These are phyloP conservation scores for Asterionellopsis glacialis DNA, from an alignment of 108 stramenopile genomes.

Conservation along the genomic window DNA sequence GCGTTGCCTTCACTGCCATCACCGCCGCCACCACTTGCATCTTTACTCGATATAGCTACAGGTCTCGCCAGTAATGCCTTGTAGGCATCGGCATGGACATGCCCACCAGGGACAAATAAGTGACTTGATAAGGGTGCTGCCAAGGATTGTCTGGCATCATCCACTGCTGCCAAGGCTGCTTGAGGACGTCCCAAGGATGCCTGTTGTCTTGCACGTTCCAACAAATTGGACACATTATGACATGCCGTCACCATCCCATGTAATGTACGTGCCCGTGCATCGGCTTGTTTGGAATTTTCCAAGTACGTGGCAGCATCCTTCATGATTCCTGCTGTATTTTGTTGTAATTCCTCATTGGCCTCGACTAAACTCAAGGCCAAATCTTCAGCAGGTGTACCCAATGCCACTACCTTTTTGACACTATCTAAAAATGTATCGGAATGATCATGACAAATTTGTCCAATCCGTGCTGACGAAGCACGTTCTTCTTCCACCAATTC, in stretches of 20 bases:
- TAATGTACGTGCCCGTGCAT: slow-evolving; percentile 64
- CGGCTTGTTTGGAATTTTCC: slow-evolving; percentile 54
- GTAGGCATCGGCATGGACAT: slow-evolving; percentile 6
- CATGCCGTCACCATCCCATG: slow-evolving; percentile 73
- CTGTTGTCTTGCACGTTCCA: slow-evolving; percentile 73
- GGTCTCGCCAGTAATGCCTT: not conserved
- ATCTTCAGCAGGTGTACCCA: slow-evolving; percentile 72
- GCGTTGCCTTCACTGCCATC: not conserved
- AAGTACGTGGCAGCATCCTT: slow-evolving; percentile 43
- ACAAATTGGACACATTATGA: slow-evolving; percentile 62
- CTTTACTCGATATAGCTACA: not conserved
- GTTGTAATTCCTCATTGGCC: slow-evolving; percentile 66
- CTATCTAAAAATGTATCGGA: slow-evolving; percentile 77
- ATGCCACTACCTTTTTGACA: slow-evolving; percentile 79
- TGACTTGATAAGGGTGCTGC: slow-evolving; percentile 65
- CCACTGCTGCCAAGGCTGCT: slow-evolving; percentile 79
- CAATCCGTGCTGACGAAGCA: slow-evolving; percentile 56
- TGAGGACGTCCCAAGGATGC: slow-evolving; percentile 75
- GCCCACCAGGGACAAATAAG: slow-evolving; percentile 21
- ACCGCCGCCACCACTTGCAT: slow-evolving; percentile 12
- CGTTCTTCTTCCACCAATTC: slow-evolving; percentile 75
- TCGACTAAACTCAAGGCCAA: slow-evolving; percentile 53
- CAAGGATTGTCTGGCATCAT: slow-evolving; percentile 75
- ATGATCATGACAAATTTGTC: slow-evolving; percentile 86
- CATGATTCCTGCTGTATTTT: slow-evolving; percentile 72